Conservation (phyloP, 768 basidiomycete species). For the Chalciporus chontae region DNA sequence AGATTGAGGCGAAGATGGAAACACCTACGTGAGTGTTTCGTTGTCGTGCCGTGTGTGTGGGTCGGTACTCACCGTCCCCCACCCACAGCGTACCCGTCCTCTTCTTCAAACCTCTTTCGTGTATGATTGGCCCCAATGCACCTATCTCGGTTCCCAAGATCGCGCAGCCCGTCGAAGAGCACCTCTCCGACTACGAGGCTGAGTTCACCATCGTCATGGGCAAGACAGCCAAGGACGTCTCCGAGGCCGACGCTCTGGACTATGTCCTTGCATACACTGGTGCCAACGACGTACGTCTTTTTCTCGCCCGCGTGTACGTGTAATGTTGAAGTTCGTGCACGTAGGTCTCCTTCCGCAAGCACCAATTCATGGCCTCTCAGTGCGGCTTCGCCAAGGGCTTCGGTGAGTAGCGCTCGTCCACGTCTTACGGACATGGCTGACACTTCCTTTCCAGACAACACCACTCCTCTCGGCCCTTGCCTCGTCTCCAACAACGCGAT, state of each 20-base stretch:
- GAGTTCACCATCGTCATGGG: conserved; percentile 83
- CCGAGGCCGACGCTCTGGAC: conserved; percentile 76
- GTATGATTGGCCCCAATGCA: conserved; percentile 68
- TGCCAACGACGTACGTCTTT: conserved; percentile 62
- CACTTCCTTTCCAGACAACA: conserved; percentile 24
- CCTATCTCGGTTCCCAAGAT: conserved; percentile 61
- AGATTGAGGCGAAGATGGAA: conserved; percentile 66
- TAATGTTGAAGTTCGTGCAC: background rate
- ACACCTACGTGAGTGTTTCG: conserved; percentile 52
- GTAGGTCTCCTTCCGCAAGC: conserved; percentile 72
- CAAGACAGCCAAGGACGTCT: conserved; percentile 74
- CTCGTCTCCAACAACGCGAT: conserved; percentile 65
- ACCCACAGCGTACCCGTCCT: conserved; percentile 58
- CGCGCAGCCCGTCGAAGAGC: conserved; percentile 66
- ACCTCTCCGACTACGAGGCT: conserved; percentile 80
- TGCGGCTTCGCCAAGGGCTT: conserved; percentile 90
- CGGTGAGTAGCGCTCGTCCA: conserved; percentile 40
- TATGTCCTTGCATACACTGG: conserved; percentile 83
- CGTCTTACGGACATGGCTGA: too few species aligned
- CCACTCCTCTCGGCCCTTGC: conserved; percentile 74
- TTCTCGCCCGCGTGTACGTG: background rate
- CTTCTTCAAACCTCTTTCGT: conserved; percentile 74
- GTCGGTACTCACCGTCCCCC: background rate
- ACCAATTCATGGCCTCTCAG: conserved; percentile 77
- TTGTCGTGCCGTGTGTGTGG: too few species aligned